These are phyloP conservation scores for Sanghuangporus weigelae DNA, from an alignment of 1,284 basidiomycete genomes.

Conservation along the genomic window DNA sequence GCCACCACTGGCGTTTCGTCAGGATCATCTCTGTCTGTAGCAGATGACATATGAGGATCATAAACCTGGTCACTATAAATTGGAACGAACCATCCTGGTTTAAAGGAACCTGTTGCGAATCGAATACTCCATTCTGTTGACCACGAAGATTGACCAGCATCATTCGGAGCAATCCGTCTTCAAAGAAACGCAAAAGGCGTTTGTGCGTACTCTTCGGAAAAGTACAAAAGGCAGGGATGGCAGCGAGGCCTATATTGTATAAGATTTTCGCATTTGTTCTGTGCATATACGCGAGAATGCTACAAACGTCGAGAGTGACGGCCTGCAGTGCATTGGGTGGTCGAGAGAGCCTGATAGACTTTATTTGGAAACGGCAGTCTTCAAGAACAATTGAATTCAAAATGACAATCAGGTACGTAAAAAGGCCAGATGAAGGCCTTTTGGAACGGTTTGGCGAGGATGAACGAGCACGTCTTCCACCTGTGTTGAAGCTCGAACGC, in stretches of 20 bases:
- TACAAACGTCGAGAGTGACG: slow-evolving; percentile 56
- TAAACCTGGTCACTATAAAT: not conserved
- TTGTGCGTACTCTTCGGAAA: slow-evolving; percentile 54
- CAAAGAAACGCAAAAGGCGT: slow-evolving; percentile 58
- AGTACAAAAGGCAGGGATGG: slow-evolving; percentile 64
- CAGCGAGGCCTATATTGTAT: slow-evolving; percentile 53
- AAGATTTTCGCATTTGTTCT: slow-evolving; percentile 45
- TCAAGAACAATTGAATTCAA: slow-evolving; percentile 58
- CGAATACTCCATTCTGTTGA: slow-evolving; percentile 17
- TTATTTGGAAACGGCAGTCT: slow-evolving; percentile 61
- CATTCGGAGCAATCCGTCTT: slow-evolving; percentile 47
- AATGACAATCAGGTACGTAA: slow-evolving; percentile 55
- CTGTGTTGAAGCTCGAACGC: slow-evolving; percentile 34
- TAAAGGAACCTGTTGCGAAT: not conserved
- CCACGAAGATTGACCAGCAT: slow-evolving; percentile 28
- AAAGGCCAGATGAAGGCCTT: slow-evolving; percentile 40
- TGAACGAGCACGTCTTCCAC: slow-evolving; percentile 43
- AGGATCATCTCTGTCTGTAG: slow-evolving; percentile 16
- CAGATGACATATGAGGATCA: not conserved
- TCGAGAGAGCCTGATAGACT: slow-evolving; percentile 47
- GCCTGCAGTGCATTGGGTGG: slow-evolving; percentile 66
- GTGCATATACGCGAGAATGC: slow-evolving; percentile 51
- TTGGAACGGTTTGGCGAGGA: slow-evolving; percentile 35
- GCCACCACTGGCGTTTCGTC: slow-evolving; percentile 41
- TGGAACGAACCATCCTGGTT: not conserved